A percentile compares a stretch with the other conserved stretches of the same genome.
Evolutionary conservation across 129 eudicot genomes (phyloP).

Genomic region (Flaveria robusta): DNA sequence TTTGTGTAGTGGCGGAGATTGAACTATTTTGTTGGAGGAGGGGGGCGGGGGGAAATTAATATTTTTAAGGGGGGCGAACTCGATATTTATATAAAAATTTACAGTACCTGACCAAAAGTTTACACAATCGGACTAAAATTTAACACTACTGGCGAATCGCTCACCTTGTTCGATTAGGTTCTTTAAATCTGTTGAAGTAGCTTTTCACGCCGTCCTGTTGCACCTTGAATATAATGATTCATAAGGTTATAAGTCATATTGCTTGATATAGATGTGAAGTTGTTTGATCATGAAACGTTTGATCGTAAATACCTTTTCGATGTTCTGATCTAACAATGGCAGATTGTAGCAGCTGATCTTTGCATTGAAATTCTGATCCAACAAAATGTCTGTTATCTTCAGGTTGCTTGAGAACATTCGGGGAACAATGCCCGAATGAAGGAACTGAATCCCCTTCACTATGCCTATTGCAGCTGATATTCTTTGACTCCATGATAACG

Average conservation of each 20-base stretch:
- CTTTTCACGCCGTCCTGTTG: slow-evolving; percentile 49
- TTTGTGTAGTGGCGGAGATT: no score
- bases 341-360: slow-evolving; percentile 79
- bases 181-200: slow-evolving; percentile 50
- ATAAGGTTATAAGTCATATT: not conserved
- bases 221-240: slow-evolving; percentile 15
- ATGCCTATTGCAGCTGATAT: slow-evolving; percentile 78
- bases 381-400: slow-evolving; percentile 68
- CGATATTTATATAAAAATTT: no score
- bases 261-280: not conserved
- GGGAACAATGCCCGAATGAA: slow-evolving; percentile 75
- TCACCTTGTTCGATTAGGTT: slow-evolving; percentile 52
- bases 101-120: no score
- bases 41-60: no score
- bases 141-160: slow-evolving; percentile 23
- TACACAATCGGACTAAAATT: no score
- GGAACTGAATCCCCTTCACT: slow-evolving; percentile 89
- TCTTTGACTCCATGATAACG: slow-evolving; percentile 75
- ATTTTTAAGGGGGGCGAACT: no score
- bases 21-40: no score
- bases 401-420: slow-evolving; percentile 57
- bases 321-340: slow-evolving; percentile 59
- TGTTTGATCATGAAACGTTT: not conserved
- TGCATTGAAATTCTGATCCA: slow-evolving; percentile 76
- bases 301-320: slow-evolving; percentile 50